Percentiles rank a stretch among this genome's conserved stretches.
Conservation (phyloP, 2,329 filamentous ascomycete species). For the Fusarium liriodendri region DNA sequence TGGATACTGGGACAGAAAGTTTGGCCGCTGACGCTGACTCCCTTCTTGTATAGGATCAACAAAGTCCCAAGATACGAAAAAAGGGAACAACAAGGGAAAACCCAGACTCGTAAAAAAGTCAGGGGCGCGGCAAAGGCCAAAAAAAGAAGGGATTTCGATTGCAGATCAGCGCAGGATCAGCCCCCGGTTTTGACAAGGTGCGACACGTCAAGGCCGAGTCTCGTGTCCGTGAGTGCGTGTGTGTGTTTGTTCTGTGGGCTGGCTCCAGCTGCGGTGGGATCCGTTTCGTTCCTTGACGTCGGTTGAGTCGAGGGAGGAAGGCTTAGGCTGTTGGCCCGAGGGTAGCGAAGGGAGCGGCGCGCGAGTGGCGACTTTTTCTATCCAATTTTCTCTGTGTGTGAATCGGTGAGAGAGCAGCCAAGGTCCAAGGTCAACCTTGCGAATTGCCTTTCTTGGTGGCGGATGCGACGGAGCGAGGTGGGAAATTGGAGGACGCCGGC, state of each 20-base stretch:
- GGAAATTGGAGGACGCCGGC: constrained; percentile 23
- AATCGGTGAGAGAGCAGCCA: constrained; percentile 16
- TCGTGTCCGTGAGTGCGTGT: neutral
- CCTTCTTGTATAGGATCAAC: neutral
- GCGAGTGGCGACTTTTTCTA: constrained; percentile 38
- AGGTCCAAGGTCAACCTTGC: constrained; percentile 35
- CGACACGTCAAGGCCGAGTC: constrained; percentile 37
- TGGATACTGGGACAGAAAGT: neutral
- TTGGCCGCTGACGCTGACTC: constrained; percentile 28
- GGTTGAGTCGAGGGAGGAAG: neutral
- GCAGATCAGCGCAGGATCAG: constrained; percentile 33
- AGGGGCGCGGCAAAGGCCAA: constrained; percentile 24
- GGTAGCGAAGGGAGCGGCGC: neutral
- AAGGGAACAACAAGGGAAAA: neutral
- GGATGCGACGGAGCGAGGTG: constrained; percentile 20
- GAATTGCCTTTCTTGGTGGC: constrained; percentile 29
- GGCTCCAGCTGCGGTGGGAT: constrained; percentile 6
- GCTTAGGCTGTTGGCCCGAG: neutral
- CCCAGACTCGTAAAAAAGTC: constrained; percentile 6
- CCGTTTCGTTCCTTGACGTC: constrained; percentile 22
- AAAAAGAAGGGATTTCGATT: constrained; percentile 24
- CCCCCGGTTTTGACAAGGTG: constrained; percentile 32
- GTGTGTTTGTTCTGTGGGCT: constrained; percentile 23
- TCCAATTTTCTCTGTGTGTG: constrained; percentile 21
- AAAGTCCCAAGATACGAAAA: neutral